Base-by-base conservation (phyloP, 345 rosid genomes). In the Nephelium lappaceum region DNA sequence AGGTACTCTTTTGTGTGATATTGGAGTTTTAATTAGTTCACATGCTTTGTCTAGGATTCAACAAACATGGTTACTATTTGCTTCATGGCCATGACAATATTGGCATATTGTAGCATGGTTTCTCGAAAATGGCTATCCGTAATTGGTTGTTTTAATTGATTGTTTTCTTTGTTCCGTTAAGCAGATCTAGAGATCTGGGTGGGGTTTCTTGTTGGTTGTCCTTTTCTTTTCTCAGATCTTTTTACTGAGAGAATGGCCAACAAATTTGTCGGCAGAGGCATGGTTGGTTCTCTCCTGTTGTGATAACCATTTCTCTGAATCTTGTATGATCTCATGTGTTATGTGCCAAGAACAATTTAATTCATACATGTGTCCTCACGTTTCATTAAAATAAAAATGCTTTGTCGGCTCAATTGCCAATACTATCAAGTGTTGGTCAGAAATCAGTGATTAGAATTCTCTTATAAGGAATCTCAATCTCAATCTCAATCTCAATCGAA, bases 321-420 rank as follows among this genome's bases (percentile, higher is more conserved):
- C 36, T 31, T 31, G 36, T 11, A 45, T 7, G 51, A 45, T 45
- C 51, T 45, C 51, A 45, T 43, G 15, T 43, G 14, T 27, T 16
- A 6, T 72, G 24, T 16, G 60, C 24, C 6, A 2, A 36, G 14
- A 47, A 69, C 18, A 6, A 58, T 38, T 11, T 18, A 64, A 57
- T 31, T 3, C 42, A 21, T 12, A 51, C 16, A 16, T 25, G 41
- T 23, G 7, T 14, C 57, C 7, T 41, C 45, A 57, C 51, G 61
- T 73, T 61, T 61, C 19, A 5, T 64, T 16, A 39, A n/a, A 74
- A 42, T 39, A 21, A 57, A n/a, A 41, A 74, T 23, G 77, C 18
- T 58, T 21, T 38, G 76, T 58, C 18, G 12, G 58, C 16, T 4
- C 75, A 55, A 49, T 27, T 58, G 25, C 11, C 51, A 71, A 71